Evolutionary conservation across 73 alveolate genomes (phyloP).

Genomic region (Paramecium biaurelia): DNA sequence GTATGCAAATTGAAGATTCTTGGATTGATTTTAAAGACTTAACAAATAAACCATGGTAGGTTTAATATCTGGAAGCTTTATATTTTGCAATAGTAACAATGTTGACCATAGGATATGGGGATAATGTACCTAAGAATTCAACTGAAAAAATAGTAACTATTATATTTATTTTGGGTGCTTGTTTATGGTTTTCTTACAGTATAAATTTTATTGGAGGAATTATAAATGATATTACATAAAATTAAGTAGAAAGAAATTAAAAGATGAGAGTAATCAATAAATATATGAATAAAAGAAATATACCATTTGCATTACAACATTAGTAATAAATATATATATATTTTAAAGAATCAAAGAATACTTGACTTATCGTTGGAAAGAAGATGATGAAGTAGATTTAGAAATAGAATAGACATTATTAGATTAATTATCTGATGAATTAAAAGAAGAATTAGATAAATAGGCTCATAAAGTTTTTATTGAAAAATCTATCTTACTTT

Average conservation of each 20-base stretch:
- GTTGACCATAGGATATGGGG: slow-evolving; percentile 46
- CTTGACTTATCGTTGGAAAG: slow-evolving; percentile 42
- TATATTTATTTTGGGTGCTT: background rate
- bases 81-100: slow-evolving; percentile 24
- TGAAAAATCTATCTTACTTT: background rate
- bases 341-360: background rate
- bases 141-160: background rate
- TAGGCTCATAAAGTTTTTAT: background rate
- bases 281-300: background rate
- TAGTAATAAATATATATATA: background rate
- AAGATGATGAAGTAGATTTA: slow-evolving; percentile 42
- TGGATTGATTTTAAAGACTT: background rate
- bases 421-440: slow-evolving; percentile 29
- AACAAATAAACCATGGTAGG: background rate
- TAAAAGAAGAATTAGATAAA: slow-evolving; percentile 27
- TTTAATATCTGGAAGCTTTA: background rate
- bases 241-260: background rate
- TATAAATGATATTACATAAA: slow-evolving; percentile 20
- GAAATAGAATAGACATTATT: background rate
- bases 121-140: slow-evolving; percentile 12
- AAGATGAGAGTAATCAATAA: slow-evolving; percentile 39
- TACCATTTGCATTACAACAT: slow-evolving; percentile 12
- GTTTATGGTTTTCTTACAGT: slow-evolving; percentile 28
- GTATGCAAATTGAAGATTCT: background rate
- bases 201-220: slow-evolving; percentile 1